phyloP scores from a whole-genome alignment of 148 eudicot genomes.

The Silene latifolia region DNA sequence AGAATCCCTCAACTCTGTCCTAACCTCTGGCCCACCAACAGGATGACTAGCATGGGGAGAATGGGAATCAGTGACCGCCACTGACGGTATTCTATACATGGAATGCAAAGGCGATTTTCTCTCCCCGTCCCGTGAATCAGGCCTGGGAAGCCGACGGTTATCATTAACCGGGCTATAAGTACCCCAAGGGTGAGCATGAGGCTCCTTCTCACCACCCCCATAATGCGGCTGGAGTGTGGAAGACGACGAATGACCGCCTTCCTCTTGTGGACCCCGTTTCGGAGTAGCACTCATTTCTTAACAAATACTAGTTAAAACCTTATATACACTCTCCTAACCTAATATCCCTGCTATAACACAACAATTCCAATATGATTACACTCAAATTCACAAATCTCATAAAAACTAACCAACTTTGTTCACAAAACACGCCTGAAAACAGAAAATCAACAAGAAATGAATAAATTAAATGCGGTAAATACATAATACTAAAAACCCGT shows the following conservation, averaged over 20 bases:
- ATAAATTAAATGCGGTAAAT: not conserved
- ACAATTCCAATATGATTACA: not conserved
- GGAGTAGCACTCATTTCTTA: slow-evolving; percentile 34
- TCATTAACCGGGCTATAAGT: slow-evolving; percentile 47
- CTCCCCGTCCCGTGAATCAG: slow-evolving; percentile 54
- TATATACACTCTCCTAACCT: not conserved
- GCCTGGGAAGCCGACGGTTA: slow-evolving; percentile 52
- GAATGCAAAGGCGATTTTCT: slow-evolving; percentile 61
- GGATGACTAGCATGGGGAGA: slow-evolving; percentile 47
- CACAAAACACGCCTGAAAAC: slow-evolving; percentile 7
- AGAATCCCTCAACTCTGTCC: slow-evolving; percentile 51
- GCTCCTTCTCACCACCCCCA: slow-evolving; percentile 25
- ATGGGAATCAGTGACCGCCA: slow-evolving; percentile 36
- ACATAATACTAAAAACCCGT: not conserved
- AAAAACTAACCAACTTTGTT: not conserved
- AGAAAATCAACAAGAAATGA: not conserved
- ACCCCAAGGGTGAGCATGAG: slow-evolving; percentile 19
- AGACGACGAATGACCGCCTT: slow-evolving; percentile 31
- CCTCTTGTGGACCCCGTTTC: slow-evolving; percentile 31
- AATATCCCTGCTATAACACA: slow-evolving; percentile 5
- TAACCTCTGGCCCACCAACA: slow-evolving; percentile 40
- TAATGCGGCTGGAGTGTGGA: slow-evolving; percentile 27
- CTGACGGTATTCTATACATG: slow-evolving; percentile 46
- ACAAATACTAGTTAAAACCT: not conserved
- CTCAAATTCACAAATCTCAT: slow-evolving; percentile 14